Conservation (phyloP, 306 rosid genomes). For the Sindora glabra region DNA sequence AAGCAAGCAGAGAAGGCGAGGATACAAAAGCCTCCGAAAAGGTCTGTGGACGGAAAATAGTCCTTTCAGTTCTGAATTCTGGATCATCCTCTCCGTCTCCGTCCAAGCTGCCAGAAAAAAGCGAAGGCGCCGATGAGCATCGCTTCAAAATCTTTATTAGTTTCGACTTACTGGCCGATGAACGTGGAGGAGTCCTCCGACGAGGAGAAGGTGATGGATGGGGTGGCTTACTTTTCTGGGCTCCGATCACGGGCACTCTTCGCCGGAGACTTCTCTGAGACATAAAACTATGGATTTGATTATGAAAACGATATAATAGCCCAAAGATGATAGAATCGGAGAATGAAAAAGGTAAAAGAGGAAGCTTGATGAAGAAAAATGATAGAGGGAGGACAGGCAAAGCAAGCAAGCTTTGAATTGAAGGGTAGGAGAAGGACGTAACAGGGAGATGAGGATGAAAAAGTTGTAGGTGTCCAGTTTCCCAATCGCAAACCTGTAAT, state of each 20-base stretch:
- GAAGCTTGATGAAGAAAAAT: no score
- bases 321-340: no score
- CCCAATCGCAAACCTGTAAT: no score
- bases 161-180: constrained; percentile 31
- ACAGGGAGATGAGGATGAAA: no score
- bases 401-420: no score
- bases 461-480: no score
- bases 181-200: constrained; percentile 15
- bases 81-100: constrained; percentile 13
- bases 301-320: no score
- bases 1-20: constrained; percentile 39
- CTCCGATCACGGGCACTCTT: constrained; percentile 8
- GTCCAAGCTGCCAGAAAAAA: not conserved
- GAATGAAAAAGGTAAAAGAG: no score
- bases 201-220: constrained; percentile 26
- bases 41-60: constrained; percentile 37
- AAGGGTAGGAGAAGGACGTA: no score
- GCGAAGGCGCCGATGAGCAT: constrained; percentile 52
- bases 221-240: constrained; percentile 21
- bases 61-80: not conserved
- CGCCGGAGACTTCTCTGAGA: constrained; percentile 29
- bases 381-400: no score
- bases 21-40: constrained; percentile 37
- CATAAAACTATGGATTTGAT: constrained; percentile 21
- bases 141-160: constrained; percentile 38